These are phyloP conservation scores for Naganishia antarctica DNA, from an alignment of 768 basidiomycete species.

Conservation along the genomic window DNA sequence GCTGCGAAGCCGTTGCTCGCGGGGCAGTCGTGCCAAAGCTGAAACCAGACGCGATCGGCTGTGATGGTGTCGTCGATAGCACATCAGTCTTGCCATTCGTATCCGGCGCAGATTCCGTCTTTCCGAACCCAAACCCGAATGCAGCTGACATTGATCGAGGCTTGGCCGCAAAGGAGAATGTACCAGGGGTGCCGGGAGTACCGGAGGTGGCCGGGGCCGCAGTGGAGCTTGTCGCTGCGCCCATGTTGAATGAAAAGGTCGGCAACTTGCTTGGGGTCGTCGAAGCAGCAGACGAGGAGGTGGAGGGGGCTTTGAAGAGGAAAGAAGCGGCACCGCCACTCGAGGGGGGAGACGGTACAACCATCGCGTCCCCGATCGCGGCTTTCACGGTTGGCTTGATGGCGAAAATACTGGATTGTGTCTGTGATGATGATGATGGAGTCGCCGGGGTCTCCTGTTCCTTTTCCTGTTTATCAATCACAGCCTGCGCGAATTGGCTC, in stretches of 20 bases:
- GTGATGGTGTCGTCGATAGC: neutral
- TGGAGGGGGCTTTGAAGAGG: constrained; percentile 24
- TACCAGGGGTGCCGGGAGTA: neutral
- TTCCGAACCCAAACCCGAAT: constrained; percentile 22
- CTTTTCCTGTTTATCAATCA: constrained; percentile 18
- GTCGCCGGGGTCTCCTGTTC: neutral
- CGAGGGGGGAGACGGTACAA: constrained; percentile 9
- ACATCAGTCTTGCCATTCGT: constrained; percentile 1
- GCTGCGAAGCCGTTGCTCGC: neutral
- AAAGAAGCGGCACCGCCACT: neutral
- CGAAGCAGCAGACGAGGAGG: neutral
- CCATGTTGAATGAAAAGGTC: constrained; percentile 18
- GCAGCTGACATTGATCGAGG: constrained; percentile 16
- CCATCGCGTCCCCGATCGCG: constrained; percentile 14
- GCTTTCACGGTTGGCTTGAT: constrained; percentile 28
- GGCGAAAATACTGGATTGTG: constrained; percentile 24
- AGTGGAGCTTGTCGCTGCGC: constrained; percentile 12
- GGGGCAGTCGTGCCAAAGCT: constrained; percentile 16
- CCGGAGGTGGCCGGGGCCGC: neutral
- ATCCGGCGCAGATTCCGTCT: constrained; percentile 4
- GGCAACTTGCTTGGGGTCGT: constrained; percentile 12
- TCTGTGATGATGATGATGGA: constrained; percentile 6
- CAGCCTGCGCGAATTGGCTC: constrained; percentile 4
- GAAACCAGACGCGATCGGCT: constrained; percentile 16
- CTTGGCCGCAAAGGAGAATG: constrained; percentile 20